Base-by-base conservation (phyloP, 495 filamentous ascomycete genomes). In the Penicillium nucicola region DNA sequence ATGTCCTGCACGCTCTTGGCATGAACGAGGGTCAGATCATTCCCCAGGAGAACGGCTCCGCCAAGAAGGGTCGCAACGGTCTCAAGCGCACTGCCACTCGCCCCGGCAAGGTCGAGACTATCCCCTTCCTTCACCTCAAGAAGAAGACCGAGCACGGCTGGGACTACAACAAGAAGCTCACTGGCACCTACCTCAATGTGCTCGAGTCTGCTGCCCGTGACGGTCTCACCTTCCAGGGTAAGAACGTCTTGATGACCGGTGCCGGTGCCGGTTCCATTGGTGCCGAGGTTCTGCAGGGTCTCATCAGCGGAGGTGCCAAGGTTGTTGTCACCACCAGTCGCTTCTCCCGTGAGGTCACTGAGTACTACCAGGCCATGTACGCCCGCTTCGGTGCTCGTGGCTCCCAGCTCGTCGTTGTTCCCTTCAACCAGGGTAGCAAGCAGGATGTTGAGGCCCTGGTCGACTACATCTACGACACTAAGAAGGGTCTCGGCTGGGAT, bases 311-410 rank as follows among this genome's bases (percentile, higher is more conserved):
- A 69, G 93, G 93, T 61, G 93, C 92, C 57, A 91, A 90, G 74
- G 93, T 99, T 30, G 72, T 96, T 44, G 93, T 99, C 47, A 97
- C 93, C 8, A 97, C 93, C 23, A 95, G 89, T 66, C 84, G 93
- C 50, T 97, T 91, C 79, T 97, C 95, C 2, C 90, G 90, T 32
- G 88, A 97, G 64, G 93, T 97, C 42, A 99, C 95, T 19, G 95
- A 99, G 74, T 97, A 97, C 75, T 99, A 97, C 74, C 93, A 97
- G 74, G 84, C 88, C 37, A 97, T 99, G 90, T 99, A 97, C 66
- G 84, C 92, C 55, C 85, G 91, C 39, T 96, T 85, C 61, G 93
- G 93, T 58, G 86, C 89, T 41, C 89, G 90, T 53, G 93, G 95
- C 50, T 97, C 93, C 46, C 90, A 97, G 71, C 82, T 99, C 17